Evolutionary conservation across 2,329 filamentous ascomycete genomes (phyloP).

Genomic region (Plenodomus lindquistii): DNA sequence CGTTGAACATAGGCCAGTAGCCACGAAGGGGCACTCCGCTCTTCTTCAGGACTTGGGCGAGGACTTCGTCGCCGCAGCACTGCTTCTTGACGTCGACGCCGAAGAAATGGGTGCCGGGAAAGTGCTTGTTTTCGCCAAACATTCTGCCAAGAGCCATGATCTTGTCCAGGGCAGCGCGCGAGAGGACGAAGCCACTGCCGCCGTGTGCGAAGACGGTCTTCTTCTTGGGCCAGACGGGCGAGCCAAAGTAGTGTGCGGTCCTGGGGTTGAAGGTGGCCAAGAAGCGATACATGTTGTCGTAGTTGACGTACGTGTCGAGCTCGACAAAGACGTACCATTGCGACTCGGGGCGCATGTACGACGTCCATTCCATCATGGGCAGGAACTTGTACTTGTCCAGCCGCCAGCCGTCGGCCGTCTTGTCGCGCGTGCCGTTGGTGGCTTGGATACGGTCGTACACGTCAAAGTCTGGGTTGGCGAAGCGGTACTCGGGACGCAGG

Average conservation of each 20-base stretch:
- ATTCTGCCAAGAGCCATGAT: constrained; percentile 43
- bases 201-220: constrained; percentile 48
- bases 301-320: constrained; percentile 45
- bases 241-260: constrained; percentile 47
- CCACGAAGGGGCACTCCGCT: constrained; percentile 41
- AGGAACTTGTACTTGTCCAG: constrained; percentile 64
- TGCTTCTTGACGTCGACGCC: constrained; percentile 38
- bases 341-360: constrained; percentile 37
- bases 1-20: constrained; percentile 53
- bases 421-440: constrained; percentile 39
- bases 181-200: constrained; percentile 50
- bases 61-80: constrained; percentile 46
- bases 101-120: constrained; percentile 40
- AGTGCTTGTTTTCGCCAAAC: constrained; percentile 39
- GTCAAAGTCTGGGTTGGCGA: constrained; percentile 54
- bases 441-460: constrained; percentile 55
- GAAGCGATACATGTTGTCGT: constrained; percentile 47
- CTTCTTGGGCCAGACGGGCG: constrained; percentile 41
- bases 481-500: constrained; percentile 46
- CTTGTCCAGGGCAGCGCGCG: constrained; percentile 55
- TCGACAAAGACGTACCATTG: constrained; percentile 45
- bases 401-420: constrained; percentile 57
- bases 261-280: constrained; percentile 42
- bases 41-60: constrained; percentile 44
- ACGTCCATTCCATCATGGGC: constrained; percentile 58